Evolutionary conservation across 805 yeast species (phyloP).

Genomic region (Ogataea degrootiae): DNA sequence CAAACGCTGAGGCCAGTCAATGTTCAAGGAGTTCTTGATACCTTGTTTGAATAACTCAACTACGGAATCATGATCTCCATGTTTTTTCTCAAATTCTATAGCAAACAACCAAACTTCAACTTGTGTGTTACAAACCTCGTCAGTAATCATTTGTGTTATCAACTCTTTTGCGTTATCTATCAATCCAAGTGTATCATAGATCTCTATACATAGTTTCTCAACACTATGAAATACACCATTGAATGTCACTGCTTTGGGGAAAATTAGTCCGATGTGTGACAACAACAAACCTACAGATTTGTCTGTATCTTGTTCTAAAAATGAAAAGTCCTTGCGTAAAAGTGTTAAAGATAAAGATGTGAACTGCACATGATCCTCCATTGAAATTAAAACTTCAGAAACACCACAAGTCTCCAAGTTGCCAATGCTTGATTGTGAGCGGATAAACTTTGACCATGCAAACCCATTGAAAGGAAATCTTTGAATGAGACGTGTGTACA

Average conservation of each 20-base stretch:
- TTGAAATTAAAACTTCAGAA: too few relatives aligned
- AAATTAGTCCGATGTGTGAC: slow-evolving; percentile 21
- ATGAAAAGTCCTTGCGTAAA: slow-evolving; percentile 4
- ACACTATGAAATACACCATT: slow-evolving; percentile 39
- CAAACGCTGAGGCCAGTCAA: slow-evolving; percentile 51
- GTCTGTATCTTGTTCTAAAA: slow-evolving; percentile 5
- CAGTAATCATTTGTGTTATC: slow-evolving; percentile 1
- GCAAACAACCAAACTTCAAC: slow-evolving; percentile 46
- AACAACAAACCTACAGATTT: slow-evolving; percentile 4
- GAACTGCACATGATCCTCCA: background rate
- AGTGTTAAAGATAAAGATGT: slow-evolving; percentile 2
- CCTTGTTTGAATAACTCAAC: slow-evolving; percentile 31
- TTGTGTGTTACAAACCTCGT: slow-evolving; percentile 23
- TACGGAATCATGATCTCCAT: slow-evolving; percentile 24
- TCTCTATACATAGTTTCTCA: slow-evolving; percentile 36
- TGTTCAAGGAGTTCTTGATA: slow-evolving; percentile 15
- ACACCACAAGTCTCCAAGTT: background rate
- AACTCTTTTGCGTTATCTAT: slow-evolving; percentile 24
- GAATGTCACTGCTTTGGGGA: slow-evolving; percentile 24
- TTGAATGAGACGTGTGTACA: slow-evolving; percentile 2
- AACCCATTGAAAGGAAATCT: slow-evolving; percentile 1
- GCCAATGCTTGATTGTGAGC: background rate
- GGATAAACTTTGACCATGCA: slow-evolving; percentile 3
- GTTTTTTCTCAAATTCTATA: slow-evolving; percentile 34
- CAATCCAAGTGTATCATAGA: slow-evolving; percentile 30